Base-by-base conservation (phyloP, 192 early-diverging fungal species). In the Backusella australiensis region DNA sequence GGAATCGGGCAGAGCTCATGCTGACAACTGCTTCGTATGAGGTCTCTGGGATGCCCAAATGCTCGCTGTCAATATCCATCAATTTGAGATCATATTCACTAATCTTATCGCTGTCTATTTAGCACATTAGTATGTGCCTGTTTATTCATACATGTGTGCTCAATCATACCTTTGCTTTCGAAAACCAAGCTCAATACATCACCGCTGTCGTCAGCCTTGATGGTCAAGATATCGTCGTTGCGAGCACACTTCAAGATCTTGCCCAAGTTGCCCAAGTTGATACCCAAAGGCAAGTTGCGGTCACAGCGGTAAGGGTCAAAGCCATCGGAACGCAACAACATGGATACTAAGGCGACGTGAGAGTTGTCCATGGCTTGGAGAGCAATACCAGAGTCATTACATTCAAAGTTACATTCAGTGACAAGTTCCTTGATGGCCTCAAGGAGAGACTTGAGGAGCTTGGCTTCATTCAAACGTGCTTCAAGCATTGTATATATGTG, bases 321-420 rank as follows among this genome's bases (percentile, higher is more conserved):
- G 11, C 94, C 95, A 49, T 92, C 89, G 19, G 91, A 82, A 70
- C 93, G 89, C 66, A 98, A 87, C 72, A 96, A 84, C 63, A 98
- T 89, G 38, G 94, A 86, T 17, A 96, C 96, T 23, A 99, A 88
- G 15, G 96, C 95, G n/a, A 99, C 94, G 83, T 99, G 97, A 34
- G 97, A 94, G 88, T 93, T 96, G 86, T 99, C 97, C 98, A 99
- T 99, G 72, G 98, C 96, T 88, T 99, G 98, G 7, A 99, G 89
- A 34, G 92, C 89, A 73, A 99, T 95, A 78, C 98, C 98, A 38
- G 93, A 88, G 81, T 98, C 97, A 70, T 87, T 93, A 84, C 96
- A 99, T 81, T 99, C 97, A 88, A 99, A 96, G 91, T 99, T 99
- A 79, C 92, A 94, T 81, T 99, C 96, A 29, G 91, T 89, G 75